Evolutionary conservation across 371 early-diverging fungal genomes (phyloP).

Genomic region (Coemansia sp.): DNA sequence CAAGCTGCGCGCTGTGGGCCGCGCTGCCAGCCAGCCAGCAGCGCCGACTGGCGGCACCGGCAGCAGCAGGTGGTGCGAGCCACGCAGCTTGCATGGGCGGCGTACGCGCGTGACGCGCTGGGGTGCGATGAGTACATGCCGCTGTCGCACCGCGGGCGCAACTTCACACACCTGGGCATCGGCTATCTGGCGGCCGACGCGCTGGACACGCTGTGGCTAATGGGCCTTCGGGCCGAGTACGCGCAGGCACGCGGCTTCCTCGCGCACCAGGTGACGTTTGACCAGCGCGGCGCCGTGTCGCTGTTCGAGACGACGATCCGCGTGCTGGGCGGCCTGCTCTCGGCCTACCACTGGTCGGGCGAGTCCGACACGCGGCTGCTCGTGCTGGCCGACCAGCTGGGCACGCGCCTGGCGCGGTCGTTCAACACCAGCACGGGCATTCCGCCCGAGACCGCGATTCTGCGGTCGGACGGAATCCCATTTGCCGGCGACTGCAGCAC

Average conservation of each 20-base stretch:
- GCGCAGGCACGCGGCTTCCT: conserved; percentile 67
- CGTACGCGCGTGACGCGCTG: conserved; percentile 75
- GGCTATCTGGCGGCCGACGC: conserved; percentile 82
- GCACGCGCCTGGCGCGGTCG: conserved; percentile 71
- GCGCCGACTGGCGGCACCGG: conserved; percentile 12
- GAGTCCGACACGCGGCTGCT: conserved; percentile 64
- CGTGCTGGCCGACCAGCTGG: conserved; percentile 74
- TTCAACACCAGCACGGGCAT: conserved; percentile 75
- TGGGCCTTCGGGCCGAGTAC: conserved; percentile 76
- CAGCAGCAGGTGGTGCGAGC: conserved; percentile 26
- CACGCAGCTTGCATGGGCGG: conserved; percentile 70
- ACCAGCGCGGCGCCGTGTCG: conserved; percentile 76
- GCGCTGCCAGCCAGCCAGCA: not conserved
- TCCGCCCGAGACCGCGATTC: conserved; percentile 57
- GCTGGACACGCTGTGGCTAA: conserved; percentile 79
- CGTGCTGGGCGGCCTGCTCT: conserved; percentile 82
- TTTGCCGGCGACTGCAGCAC: conserved; percentile 55
- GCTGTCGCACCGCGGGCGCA: conserved; percentile 57
- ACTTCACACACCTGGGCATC: conserved; percentile 57
- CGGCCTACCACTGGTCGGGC: conserved; percentile 71
- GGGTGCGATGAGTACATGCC: conserved; percentile 86
- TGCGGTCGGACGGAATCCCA: conserved; percentile 42
- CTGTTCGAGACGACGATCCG: conserved; percentile 94
- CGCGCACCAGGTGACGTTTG: conserved; percentile 58
- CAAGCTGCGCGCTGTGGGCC: too few relatives aligned